Base-by-base conservation (phyloP, 768 basidiomycete genomes). In the Clitopilus passeckerianus region DNA sequence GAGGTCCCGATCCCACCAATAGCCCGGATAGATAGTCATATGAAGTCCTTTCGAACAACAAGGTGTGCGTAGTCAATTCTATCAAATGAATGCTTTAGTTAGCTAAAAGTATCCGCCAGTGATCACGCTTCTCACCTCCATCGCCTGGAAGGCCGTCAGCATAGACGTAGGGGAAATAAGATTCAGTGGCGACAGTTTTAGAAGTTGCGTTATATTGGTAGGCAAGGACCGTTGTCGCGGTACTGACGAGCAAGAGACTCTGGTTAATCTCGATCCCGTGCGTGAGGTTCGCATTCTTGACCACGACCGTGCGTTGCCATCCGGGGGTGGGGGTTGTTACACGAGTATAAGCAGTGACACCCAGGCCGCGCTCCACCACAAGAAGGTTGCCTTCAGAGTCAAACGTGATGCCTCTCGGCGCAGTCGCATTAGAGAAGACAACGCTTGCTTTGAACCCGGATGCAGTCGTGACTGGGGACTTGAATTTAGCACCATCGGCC, bases 41-140 rank as follows among this genome's bases (percentile, higher is more conserved):
- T 5, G 62, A 41, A 41, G 63, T 59, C 43, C 62, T 66, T 44
- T 73, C 70, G 8, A 79, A 63, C 54, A 74, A 72, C 3, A 79
- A 61, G 5, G 77, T 73, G 59, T 78, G 79, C 0, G 77, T 80
- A 0, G 74, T 78, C 22, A 78, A 64, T 35, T 77, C 78, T 80
- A 57, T 2, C 15, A n/a, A 16, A n/a, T 15, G 9, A 18, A 14
- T 33, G 18, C 12, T 50, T 41, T 10, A 18, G 12, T 4, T 16
- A 12, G 6, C 44, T 46, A n/a, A 6, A 9, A 10, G 3, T 20
- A 12, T 20, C 4, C 18, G 5, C 18, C 12, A 50, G 12, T 10
- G 46, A 50, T 50, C 46, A 5, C 18, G 20, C 10, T 22, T 10
- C 46, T 50, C 12, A 50, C 46, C 46, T 50, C 46, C 46, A 50